phyloP scores from a whole-genome alignment of 331 rosid species.

The Quercus tomentella region DNA sequence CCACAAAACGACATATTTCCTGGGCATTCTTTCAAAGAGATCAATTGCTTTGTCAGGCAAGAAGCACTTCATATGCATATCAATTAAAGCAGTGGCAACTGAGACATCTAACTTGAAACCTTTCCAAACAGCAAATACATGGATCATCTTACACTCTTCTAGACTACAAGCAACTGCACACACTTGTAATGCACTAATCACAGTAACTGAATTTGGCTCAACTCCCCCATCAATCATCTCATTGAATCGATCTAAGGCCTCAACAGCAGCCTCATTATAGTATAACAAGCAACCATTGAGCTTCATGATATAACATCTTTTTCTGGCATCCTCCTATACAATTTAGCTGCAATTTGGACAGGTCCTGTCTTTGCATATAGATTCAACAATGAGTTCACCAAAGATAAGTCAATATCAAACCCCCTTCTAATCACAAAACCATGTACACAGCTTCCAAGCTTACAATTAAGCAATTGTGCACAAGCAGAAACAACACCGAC shows the following conservation, averaged over 20 bases:
- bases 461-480: conserved; percentile 45
- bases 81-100: conserved; percentile 61
- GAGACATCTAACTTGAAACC: conserved; percentile 48
- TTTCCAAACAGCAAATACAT: conserved; percentile 38
- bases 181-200: conserved; percentile 62
- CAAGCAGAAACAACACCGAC: conserved; percentile 66
- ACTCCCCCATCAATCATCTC: conserved; percentile 50
- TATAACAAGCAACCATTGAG: conserved; percentile 71
- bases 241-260: conserved; percentile 47
- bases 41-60: conserved; percentile 46
- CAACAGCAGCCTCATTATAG: conserved; percentile 49
- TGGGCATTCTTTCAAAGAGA: conserved; percentile 58
- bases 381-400: conserved; percentile 56
- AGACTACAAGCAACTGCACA: conserved; percentile 48
- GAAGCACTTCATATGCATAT: conserved; percentile 75
- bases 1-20: conserved; percentile 74
- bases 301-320: conserved; percentile 83
- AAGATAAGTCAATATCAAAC: conserved; percentile 33
- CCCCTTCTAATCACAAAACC: conserved; percentile 52
- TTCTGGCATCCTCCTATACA: conserved; percentile 49
- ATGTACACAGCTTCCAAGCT: conserved; percentile 56
- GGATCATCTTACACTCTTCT: conserved; percentile 66
- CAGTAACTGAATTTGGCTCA: conserved; percentile 54
- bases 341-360: conserved; percentile 38
- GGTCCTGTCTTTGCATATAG: conserved; percentile 56